Conservation (phyloP, 495 filamentous ascomycete species). For the Penicillium herquei region DNA sequence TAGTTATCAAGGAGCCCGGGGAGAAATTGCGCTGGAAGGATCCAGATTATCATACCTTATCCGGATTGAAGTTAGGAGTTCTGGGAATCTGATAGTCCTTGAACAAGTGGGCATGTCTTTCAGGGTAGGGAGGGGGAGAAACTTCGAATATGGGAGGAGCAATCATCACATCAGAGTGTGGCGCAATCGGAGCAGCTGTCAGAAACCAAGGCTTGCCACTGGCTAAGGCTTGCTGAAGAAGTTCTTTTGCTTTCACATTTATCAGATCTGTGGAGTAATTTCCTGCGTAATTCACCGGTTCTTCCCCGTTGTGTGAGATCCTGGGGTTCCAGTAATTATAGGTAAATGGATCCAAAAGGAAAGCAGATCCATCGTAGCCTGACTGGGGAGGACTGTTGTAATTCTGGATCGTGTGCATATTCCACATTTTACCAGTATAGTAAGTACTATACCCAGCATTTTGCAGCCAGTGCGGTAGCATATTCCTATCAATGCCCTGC, state of each 20-base stretch:
- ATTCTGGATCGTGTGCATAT: conserved; percentile 55
- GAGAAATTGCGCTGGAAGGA: too few species aligned
- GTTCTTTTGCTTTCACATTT: conserved; percentile 53
- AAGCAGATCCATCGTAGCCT: conserved; percentile 56
- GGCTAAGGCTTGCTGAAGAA: conserved; percentile 56
- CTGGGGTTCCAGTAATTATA: conserved; percentile 63
- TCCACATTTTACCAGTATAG: conserved; percentile 70
- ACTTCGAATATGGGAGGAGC: conserved; percentile 6
- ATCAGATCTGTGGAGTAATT: conserved; percentile 61
- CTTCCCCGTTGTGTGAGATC: conserved; percentile 56
- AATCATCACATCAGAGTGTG: conserved; percentile 45
- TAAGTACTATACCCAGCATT: conserved; percentile 66
- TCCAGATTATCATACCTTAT: too few species aligned
- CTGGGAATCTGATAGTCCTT: conserved; percentile 27
- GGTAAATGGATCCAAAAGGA: conserved; percentile 67
- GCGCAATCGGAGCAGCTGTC: conserved; percentile 60
- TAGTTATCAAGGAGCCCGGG: too few species aligned
- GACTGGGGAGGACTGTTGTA: conserved; percentile 55
- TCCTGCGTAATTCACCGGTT: conserved; percentile 49
- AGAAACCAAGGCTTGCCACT: conserved; percentile 59
- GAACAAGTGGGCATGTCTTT: conserved; percentile 30
- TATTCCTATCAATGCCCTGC: conserved; percentile 61
- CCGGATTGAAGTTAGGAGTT: conserved; percentile 32
- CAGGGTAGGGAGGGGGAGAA: conserved; percentile 32
- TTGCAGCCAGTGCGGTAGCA: conserved; percentile 68